A percentile compares a stretch with the other conserved stretches of the same genome.
These are phyloP conservation scores for Hymenotorrendiella dingleyae DNA, from an alignment of 2,329 filamentous ascomycete species.

Conservation along the genomic window DNA sequence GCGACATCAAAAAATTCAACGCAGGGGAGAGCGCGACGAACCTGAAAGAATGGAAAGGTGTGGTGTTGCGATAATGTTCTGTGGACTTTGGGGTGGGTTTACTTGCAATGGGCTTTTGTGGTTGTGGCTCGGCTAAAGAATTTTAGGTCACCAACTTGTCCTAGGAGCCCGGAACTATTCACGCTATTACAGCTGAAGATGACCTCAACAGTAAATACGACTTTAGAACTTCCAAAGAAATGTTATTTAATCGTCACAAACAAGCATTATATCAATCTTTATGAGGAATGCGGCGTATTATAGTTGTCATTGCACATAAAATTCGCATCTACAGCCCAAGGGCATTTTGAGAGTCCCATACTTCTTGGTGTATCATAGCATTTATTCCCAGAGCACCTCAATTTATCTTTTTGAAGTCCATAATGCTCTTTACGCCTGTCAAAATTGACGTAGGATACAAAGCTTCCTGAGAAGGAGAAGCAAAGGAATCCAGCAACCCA, in stretches of 20 bases:
- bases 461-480: constrained; percentile 50
- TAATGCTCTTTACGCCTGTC: constrained; percentile 59
- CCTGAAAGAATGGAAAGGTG: background rate
- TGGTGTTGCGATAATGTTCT: background rate
- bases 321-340: background rate
- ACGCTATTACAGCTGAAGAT: no score
- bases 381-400: constrained; percentile 15
- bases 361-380: constrained; percentile 19
- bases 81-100: background rate
- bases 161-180: background rate
- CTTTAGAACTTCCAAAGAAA: background rate
- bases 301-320: constrained; percentile 1
- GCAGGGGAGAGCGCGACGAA: no score
- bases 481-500: constrained; percentile 55
- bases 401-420: constrained; percentile 49
- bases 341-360: background rate
- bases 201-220: no score
- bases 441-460: constrained; percentile 59
- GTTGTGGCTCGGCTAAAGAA: background rate
- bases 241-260: no score
- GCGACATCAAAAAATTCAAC: no score
- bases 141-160: background rate
- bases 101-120: background rate
- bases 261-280: no score
- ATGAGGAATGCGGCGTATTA: no score